A percentile compares a stretch with the other conserved stretches of the same genome.
Evolutionary conservation across 139 green algal genomes (phyloP).

Genomic region (Volvox africanus): DNA sequence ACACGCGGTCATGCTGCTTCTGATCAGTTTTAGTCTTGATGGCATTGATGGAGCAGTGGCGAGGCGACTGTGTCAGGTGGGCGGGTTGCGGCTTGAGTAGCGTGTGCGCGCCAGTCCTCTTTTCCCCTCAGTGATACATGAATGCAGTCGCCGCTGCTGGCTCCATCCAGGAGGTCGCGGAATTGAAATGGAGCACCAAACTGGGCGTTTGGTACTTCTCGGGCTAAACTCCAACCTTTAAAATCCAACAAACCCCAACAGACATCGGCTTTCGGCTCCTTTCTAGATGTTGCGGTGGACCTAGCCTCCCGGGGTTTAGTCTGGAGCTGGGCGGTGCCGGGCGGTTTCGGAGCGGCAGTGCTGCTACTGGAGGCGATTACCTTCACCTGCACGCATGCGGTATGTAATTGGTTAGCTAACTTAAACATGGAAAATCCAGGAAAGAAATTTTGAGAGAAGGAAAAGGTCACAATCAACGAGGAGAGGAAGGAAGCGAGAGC

Average conservation of each 20-base stretch:
- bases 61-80: constrained; percentile 23
- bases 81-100: too few relatives aligned
- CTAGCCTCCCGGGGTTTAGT: constrained; percentile 58
- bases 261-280: constrained; percentile 67
- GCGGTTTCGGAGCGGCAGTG: constrained; percentile 7
- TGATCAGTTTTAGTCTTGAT: constrained; percentile 18
- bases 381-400: constrained; percentile 66
- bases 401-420: not conserved
- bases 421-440: not conserved
- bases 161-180: too few relatives aligned
- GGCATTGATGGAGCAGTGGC: constrained; percentile 23
- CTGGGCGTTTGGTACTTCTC: too few relatives aligned
- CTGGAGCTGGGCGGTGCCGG: constrained; percentile 53
- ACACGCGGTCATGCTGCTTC: not conserved
- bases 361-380: constrained; percentile 61
- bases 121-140: too few relatives aligned
- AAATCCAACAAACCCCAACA: constrained; percentile 6
- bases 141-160: too few relatives aligned
- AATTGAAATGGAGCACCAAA: too few relatives aligned
- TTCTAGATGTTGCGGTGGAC: constrained; percentile 72
- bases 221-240: not conserved
- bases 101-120: too few relatives aligned
- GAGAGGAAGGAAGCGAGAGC: not conserved
- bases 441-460: not conserved
- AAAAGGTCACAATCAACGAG: not conserved